A percentile compares a stretch with the other conserved stretches of the same genome.
Conservation (phyloP, 2,329 filamentous ascomycete genomes). For the Xylaria digitata region DNA sequence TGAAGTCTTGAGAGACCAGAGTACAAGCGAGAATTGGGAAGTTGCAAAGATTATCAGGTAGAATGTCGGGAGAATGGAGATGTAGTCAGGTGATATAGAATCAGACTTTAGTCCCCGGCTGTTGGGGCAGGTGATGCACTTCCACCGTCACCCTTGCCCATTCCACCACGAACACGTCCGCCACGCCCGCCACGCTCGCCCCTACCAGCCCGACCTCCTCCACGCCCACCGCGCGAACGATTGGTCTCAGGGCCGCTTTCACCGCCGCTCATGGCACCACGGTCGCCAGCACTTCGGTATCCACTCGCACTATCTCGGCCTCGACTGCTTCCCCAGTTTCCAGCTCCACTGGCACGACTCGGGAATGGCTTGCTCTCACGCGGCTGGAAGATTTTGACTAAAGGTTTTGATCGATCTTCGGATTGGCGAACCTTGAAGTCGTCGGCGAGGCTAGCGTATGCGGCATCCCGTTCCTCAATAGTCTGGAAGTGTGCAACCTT, state of each 20-base stretch:
- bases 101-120: constrained; percentile 58
- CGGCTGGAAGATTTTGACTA: constrained; percentile 85
- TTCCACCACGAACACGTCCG: constrained; percentile 55
- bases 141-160: constrained; percentile 68
- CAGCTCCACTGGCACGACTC: constrained; percentile 70
- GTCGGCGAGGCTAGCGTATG: constrained; percentile 77
- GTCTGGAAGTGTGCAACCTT: constrained; percentile 89
- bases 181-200: constrained; percentile 68
- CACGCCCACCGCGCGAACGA: constrained; percentile 66
- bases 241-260: constrained; percentile 74
- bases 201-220: constrained; percentile 67
- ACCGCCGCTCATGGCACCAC: constrained; percentile 70
- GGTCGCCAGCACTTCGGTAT: constrained; percentile 87
- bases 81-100: constrained; percentile 21
- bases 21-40: constrained; percentile 44
- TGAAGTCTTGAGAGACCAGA: constrained; percentile 41
- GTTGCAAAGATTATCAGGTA: constrained; percentile 45
- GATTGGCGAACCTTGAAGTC: constrained; percentile 79
- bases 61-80: constrained; percentile 37
- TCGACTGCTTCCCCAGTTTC: constrained; percentile 73
- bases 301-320: constrained; percentile 75
- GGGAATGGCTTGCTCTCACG: constrained; percentile 67
- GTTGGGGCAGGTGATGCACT: constrained; percentile 64
- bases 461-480: constrained; percentile 81
- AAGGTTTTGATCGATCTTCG: constrained; percentile 80